Evolutionary conservation across 805 yeast genomes (phyloP), one percentile per base, ranked within the genome.

Genomic region (Starmerella etchellsii): DNA sequence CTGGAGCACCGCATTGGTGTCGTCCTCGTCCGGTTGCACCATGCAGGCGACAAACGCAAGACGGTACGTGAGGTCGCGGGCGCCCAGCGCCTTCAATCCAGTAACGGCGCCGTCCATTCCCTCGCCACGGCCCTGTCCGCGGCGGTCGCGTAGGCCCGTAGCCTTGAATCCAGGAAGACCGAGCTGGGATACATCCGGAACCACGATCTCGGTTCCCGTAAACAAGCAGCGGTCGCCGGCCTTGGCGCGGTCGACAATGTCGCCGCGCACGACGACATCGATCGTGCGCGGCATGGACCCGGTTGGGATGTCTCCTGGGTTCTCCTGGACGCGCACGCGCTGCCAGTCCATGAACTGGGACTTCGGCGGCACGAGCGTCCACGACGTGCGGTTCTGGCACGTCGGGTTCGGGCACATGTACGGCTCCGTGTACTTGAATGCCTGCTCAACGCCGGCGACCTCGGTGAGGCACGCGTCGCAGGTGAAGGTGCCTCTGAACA

Each of bases 221-320:
- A 91, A 85, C 50, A 76, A 74, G 63, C 95, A 82, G 58, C 83
- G 81, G 61, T 88, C 97, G 50, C 98, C 98, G 1, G 98, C 96
- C 61, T 88, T 91, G 2, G 96, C 96, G 50, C 85, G 70, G 57
- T 88, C 98, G 8, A 91, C 97, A 40, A 84, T 70, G 51, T 88
- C 96, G 38, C 97, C 97, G 53, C 98, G 70, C 43, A 88, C 63
- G 38, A 88, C 81, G 20, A 88, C 88, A 59, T 88, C 98, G 54
- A 88, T 62, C 1, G 95, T 88, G 59, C 98, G 74, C 21, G 98
- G 98, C 98, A 88, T 88, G 3, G 96, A 85, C 23, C 98, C 98
- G 0, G 95, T 84, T 22, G 98, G 98, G 42, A 88, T 88, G 61
- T 88, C 97, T 52, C 70, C 81, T n/a, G 96, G 78, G 55, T 88